phyloP scores from a whole-genome alignment of 352 stramenopile species.

The Globisporangium polare region DNA sequence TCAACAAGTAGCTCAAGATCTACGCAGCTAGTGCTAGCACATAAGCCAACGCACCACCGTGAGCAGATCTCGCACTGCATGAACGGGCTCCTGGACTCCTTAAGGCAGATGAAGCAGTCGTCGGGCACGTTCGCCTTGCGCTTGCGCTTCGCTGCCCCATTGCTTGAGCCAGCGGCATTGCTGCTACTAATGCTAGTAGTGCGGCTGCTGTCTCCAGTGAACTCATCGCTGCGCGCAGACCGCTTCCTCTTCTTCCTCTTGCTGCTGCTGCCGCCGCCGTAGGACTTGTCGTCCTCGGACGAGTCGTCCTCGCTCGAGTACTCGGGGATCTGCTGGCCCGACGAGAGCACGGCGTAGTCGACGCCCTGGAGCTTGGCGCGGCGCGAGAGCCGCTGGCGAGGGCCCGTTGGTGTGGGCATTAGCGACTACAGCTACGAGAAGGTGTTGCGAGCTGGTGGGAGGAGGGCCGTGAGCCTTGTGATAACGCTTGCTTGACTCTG shows the following conservation, averaged over 20 bases:
- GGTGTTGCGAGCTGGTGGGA: background rate
- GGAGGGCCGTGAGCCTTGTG: background rate
- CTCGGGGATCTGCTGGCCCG: constrained; percentile 74
- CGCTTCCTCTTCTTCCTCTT: constrained; percentile 9
- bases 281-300: constrained; percentile 50
- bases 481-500: background rate
- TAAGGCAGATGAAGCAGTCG: constrained; percentile 61
- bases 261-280: constrained; percentile 19
- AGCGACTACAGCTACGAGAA: background rate
- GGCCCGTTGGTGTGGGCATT: background rate
- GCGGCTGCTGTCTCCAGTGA: background rate
- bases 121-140: constrained; percentile 24
- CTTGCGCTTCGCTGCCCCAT: constrained; percentile 19
- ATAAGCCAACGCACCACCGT: constrained; percentile 55
- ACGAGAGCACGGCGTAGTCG: constrained; percentile 76
- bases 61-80: constrained; percentile 74
- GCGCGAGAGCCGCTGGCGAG: constrained; percentile 36
- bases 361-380: constrained; percentile 73
- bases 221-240: background rate
- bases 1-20: background rate
- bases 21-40: too few relatives aligned
- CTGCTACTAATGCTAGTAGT: background rate
- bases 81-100: constrained; percentile 41
- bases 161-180: background rate
- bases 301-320: constrained; percentile 65